Conservation (phyloP, 805 yeast genomes). For the Candida pseudofarinosa region DNA sequence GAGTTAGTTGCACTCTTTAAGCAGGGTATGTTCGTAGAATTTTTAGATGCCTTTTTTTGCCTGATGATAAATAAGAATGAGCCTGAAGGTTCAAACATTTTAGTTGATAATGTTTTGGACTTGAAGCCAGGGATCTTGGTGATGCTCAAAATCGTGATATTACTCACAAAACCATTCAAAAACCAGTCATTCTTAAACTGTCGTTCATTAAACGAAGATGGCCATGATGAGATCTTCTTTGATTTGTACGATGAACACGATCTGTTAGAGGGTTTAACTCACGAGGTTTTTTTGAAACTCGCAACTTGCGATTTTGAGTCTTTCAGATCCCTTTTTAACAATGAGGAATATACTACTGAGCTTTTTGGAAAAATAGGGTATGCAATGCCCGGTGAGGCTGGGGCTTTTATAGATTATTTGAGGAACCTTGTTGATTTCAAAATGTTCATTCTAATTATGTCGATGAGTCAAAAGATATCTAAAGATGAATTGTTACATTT, state of each 20-base stretch:
- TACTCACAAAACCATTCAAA: conserved; percentile 28
- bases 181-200: conserved; percentile 18
- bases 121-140: conserved; percentile 18
- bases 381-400: conserved; percentile 12
- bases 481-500: conserved; percentile 18
- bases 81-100: conserved; percentile 1
- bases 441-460: conserved; percentile 24
- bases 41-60: conserved; percentile 17
- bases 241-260: conserved; percentile 8
- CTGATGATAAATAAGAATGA: conserved; percentile 7
- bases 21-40: conserved; percentile 21
- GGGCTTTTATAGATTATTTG: neutral
- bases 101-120: neutral
- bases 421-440: conserved; percentile 24
- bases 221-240: conserved; percentile 14
- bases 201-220: conserved; percentile 3
- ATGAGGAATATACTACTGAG: conserved; percentile 5
- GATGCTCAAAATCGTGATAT: conserved; percentile 20
- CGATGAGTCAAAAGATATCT: conserved; percentile 21
- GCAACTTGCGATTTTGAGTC: conserved; percentile 16
- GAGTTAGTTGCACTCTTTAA: conserved; percentile 21
- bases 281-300: conserved; percentile 16
- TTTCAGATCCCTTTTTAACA: conserved; percentile 10
- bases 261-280: conserved; percentile 13
- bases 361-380: conserved; percentile 13